Evolutionary conservation across 2,329 filamentous ascomycete species (phyloP).

Genomic region (Colletotrichum sp.): DNA sequence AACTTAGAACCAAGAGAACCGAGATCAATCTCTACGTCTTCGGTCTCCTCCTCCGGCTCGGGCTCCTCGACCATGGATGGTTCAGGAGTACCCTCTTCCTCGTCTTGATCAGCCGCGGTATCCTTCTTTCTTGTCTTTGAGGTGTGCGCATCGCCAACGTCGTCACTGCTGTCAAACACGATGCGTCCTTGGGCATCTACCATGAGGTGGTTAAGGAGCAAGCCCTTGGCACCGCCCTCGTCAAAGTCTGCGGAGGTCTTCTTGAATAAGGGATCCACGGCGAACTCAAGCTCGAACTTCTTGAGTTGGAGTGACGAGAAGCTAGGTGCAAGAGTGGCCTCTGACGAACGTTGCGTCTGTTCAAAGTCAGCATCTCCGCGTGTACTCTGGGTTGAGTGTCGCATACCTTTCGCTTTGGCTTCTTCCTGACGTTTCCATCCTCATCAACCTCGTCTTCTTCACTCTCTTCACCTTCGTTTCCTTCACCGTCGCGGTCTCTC

Average conservation of each 20-base stretch:
- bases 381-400: background rate
- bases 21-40: slow-evolving; percentile 78
- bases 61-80: slow-evolving; percentile 22
- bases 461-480: slow-evolving; percentile 71
- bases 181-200: slow-evolving; percentile 93
- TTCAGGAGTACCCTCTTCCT: slow-evolving; percentile 39
- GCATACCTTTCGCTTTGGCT: slow-evolving; percentile 76
- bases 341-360: slow-evolving; percentile 77
- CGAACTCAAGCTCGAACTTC: slow-evolving; percentile 96
- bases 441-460: slow-evolving; percentile 64
- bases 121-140: slow-evolving; percentile 42
- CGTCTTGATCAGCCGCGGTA: slow-evolving; percentile 41
- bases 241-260: slow-evolving; percentile 98
- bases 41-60: slow-evolving; percentile 44
- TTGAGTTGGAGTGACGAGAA: slow-evolving; percentile 91
- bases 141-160: slow-evolving; percentile 61
- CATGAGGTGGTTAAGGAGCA: slow-evolving; percentile 94
- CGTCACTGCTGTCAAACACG: slow-evolving; percentile 98
- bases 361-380: slow-evolving; percentile 21
- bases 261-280: slow-evolving; percentile 98
- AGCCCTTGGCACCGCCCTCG: slow-evolving; percentile 93
- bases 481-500: slow-evolving; percentile 67
- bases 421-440: slow-evolving; percentile 64
- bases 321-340: slow-evolving; percentile 89
- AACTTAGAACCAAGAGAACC: slow-evolving; percentile 76